Evolutionary conservation across 2,329 filamentous ascomycete genomes (phyloP), one percentile per base, ranked within the genome.

Genomic region (Arthroderma sp.): DNA sequence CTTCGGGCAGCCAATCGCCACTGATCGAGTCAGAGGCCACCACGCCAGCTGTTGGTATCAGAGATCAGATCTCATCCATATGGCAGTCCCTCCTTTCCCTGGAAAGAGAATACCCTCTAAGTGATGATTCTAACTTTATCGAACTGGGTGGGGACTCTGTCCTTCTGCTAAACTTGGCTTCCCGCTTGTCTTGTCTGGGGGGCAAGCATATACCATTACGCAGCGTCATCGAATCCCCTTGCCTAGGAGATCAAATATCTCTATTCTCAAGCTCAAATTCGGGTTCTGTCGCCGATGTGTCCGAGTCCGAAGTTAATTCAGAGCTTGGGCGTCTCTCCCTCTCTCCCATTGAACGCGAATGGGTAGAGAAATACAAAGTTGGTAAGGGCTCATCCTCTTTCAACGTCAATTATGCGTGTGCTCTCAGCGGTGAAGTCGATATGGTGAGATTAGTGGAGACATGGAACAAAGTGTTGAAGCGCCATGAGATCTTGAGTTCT

Each of bases 321-420:
- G 21, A 28, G 6, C 33, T 35, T 28, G 33, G 38, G 21, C 21
- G n/a, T 5, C 11, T 37, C 6, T 21, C 39, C 17, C 17, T 57
- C 4, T 53, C 56, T 13, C 51, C 49, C 11, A 25, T 54, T 11
- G 56, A 57, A 21, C 21, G 13, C 15, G 56, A 54, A 19, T 53
- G 49, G 56, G 28, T 23, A 15, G 15, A 53, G 6, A 53, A 53
- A 15, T 39, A 28, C 17, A 11, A 23, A n/a, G 38, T 54, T 6
- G 31, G n/a, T 3, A 31, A 31, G 19, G 23, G 56, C 21, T 31
- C 44, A 17, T 52, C 56, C 7, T 35, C 21, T 2, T 25, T 51
- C 37, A 57, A 57, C 5, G 51, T 57, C 31, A 23, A 25, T 13
- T 57, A 41, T 44, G 23, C 41, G 9, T 39, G 33, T 37, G 33